Conservation (phyloP, 805 yeast genomes). For the Blastobotrys robertii region DNA sequence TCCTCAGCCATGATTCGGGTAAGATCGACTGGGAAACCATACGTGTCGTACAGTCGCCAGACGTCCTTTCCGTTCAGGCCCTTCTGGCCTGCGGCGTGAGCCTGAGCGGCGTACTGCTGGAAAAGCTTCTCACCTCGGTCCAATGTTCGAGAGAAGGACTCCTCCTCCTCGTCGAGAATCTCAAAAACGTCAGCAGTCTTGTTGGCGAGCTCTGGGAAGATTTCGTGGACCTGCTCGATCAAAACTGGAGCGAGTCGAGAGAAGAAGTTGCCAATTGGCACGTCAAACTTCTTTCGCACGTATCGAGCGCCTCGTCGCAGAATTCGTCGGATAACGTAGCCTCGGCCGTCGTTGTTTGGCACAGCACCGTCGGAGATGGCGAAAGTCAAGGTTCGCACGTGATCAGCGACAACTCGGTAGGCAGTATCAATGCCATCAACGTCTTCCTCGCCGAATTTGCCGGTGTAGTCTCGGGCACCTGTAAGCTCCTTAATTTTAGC, state of each 20-base stretch:
- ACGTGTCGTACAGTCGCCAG: conserved; percentile 97
- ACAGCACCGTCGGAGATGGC: conserved; percentile 99
- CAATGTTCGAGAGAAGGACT: conserved; percentile 86
- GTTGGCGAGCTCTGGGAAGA: conserved; percentile 83
- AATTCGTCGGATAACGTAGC: conserved; percentile 94
- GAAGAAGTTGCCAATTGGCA: conserved; percentile 91
- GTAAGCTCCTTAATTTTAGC: conserved; percentile 82
- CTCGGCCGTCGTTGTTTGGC: conserved; percentile 98
- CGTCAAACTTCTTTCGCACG: conserved; percentile 91
- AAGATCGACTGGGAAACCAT: conserved; percentile 97
- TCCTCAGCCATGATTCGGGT: conserved; percentile 99
- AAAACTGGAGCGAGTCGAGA: conserved; percentile 87
- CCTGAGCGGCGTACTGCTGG: conserved; percentile 82
- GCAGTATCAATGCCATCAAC: conserved; percentile 95
- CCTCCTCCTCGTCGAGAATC: conserved; percentile 92
- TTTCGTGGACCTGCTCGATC: conserved; percentile 74
- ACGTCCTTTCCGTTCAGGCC: conserved; percentile 87
- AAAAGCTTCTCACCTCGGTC: conserved; percentile 97
- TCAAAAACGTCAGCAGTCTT: conserved; percentile 71
- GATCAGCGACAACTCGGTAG: conserved; percentile 96
- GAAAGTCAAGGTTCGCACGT: conserved; percentile 91
- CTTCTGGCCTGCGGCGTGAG: conserved; percentile 64
- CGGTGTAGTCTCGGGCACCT: conserved; percentile 83
- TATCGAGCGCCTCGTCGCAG: conserved; percentile 97
- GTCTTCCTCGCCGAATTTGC: conserved; percentile 89